Evolutionary conservation across 2,329 filamentous ascomycete genomes (phyloP).

Genomic region (Akanthomyces lecanii): DNA sequence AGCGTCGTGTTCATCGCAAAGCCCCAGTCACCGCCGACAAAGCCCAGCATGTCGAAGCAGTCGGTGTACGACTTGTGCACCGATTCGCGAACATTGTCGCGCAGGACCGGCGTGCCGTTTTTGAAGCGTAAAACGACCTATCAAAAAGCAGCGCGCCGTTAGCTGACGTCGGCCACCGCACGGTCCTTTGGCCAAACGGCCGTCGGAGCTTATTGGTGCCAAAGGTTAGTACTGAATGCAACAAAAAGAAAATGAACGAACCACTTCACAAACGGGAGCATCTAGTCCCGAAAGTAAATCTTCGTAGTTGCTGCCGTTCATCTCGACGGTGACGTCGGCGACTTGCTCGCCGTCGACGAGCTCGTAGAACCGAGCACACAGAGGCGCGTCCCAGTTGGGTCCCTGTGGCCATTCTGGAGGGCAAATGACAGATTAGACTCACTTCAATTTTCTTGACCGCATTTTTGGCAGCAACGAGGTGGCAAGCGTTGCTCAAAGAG

Average conservation of each 20-base stretch:
- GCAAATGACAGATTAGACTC: not conserved
- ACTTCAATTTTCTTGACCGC: not conserved
- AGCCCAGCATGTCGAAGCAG: slow-evolving; percentile 9
- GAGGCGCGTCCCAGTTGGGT: not conserved
- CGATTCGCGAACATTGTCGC: not conserved
- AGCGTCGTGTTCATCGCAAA: slow-evolving; percentile 4
- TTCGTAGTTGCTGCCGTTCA: not conserved
- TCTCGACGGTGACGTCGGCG: not conserved
- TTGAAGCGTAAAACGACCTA: not conserved
- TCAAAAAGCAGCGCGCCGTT: not conserved
- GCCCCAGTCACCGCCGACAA: slow-evolving; percentile 14
- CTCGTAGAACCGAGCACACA: not conserved
- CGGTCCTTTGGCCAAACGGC: not conserved
- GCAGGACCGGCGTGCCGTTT: not conserved
- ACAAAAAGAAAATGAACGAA: not conserved
- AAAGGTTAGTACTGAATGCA: no score
- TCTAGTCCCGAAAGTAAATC: slow-evolving; percentile 5
- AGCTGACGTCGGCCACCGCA: not conserved
- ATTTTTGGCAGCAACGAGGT: not conserved
- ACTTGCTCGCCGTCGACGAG: not conserved
- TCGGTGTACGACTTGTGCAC: slow-evolving; percentile 11
- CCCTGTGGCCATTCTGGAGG: slow-evolving; percentile 2
- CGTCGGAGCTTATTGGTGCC: no score
- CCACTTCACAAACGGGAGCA: slow-evolving; percentile 7
- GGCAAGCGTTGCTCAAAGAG: not conserved